Base-by-base conservation (phyloP, 2,329 filamentous ascomycete genomes). In the Alternaria gaisen region DNA sequence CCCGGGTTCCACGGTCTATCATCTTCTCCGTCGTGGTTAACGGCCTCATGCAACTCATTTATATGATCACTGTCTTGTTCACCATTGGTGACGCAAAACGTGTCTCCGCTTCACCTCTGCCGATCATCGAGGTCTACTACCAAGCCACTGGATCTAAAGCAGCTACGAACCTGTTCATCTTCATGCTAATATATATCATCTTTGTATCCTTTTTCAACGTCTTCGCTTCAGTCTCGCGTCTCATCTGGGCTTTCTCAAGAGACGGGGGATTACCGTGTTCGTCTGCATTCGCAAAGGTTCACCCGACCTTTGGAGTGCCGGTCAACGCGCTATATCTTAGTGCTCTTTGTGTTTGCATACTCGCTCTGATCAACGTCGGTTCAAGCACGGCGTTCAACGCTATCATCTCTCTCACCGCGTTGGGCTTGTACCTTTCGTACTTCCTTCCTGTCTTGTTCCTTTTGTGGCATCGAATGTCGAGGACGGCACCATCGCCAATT, bases 101-200 rank as follows among this genome's bases (percentile, higher is more conserved):
- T 1, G 82, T 72, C 0, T 48, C 70, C 8, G 30, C 65, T 18
- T 46, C 68, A 54, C 20, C 65, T 53, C 44, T 74, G 22, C 63
- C 83, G 82, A 2, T 86, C 61, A 83, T 87, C 58, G 78, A 85
- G 55, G 80, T 84, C 46, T 84, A 86, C 64, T 69, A 67, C 41
- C 61, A 69, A 47, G 73, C 73, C 16, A 73, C 72, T 3, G 57
- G 60, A 20, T 74, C 72, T 12, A 60, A 58, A 40, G 30, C 55
- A 9, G 81, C 83, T 3, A 82, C 80, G 16, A 79, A 80, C 18
- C 80, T 86, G 69, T 77, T 71, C 48, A 54, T 70, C 20, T 34
- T 63, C 48, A 64, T 72, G 60, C 32, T 71, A 72, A 60, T 70
- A 30, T 74, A 77, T 60, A 69, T 74, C 32, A 73, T 80, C 69